These are phyloP conservation scores for Metschnikowia chrysomelidarum DNA, from an alignment of 805 yeast genomes.

Conservation along the genomic window DNA sequence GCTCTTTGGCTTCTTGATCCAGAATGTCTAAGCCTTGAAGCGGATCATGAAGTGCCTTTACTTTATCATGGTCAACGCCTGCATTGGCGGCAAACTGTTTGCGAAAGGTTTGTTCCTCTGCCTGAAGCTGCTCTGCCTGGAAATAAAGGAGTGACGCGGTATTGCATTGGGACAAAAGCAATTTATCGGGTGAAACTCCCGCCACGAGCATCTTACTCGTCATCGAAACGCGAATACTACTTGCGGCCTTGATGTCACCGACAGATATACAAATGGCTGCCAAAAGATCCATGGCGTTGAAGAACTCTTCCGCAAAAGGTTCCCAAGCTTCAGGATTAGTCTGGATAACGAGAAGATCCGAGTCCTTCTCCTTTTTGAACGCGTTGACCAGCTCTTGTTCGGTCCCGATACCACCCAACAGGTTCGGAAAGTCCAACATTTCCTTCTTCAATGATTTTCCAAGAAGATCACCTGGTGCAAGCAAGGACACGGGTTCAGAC, in stretches of 20 bases:
- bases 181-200: constrained; percentile 62
- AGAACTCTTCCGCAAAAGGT: constrained; percentile 73
- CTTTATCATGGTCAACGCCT: constrained; percentile 24
- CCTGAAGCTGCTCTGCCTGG: constrained; percentile 63
- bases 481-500: constrained; percentile 7
- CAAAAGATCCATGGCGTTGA: constrained; percentile 72
- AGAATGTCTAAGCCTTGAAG: constrained; percentile 15
- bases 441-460: not conserved
- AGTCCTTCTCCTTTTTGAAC: constrained; percentile 12
- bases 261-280: constrained; percentile 67
- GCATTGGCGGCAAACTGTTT: constrained; percentile 24
- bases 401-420: not conserved
- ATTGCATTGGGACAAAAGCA: constrained; percentile 64
- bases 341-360: constrained; percentile 20
- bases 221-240: constrained; percentile 58
- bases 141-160: constrained; percentile 67
- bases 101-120: constrained; percentile 36
- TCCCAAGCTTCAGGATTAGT: constrained; percentile 58
- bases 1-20: constrained; percentile 12
- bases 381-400: constrained; percentile 1
- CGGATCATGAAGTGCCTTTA: constrained; percentile 19
- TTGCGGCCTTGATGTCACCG: constrained; percentile 64
- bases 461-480: constrained; percentile 8
- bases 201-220: constrained; percentile 74
- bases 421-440: constrained; percentile 2